Conservation (phyloP, 2,329 filamentous ascomycete species). For the Geoglossum cookeanum region DNA sequence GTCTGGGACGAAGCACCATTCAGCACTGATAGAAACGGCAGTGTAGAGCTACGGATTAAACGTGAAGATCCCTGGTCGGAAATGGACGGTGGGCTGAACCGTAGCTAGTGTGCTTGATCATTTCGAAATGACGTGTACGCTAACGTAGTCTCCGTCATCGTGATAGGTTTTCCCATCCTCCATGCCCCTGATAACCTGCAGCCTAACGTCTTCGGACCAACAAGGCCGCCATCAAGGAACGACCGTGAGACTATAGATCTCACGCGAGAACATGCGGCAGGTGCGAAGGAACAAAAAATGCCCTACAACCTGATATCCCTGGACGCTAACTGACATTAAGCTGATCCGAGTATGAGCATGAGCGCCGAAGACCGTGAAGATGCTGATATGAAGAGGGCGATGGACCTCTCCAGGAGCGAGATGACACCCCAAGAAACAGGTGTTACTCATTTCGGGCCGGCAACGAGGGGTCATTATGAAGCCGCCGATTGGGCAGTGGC, state of each 20-base stretch:
- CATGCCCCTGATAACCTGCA: conserved; percentile 9
- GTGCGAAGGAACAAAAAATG: conserved; percentile 11
- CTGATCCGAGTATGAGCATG: conserved; percentile 16
- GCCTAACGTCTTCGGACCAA: conserved; percentile 19
- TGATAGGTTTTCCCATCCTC: conserved; percentile 1
- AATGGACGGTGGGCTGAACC: not conserved
- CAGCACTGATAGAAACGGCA: not conserved
- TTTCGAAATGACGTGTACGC: conserved; percentile 15
- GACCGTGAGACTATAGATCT: conserved; percentile 15
- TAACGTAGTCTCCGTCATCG: not conserved
- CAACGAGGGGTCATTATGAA: conserved; percentile 35
- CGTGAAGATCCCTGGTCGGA: conserved; percentile 1
- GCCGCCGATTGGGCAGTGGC: conserved; percentile 36
- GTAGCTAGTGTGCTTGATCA: not conserved
- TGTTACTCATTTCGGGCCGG: conserved; percentile 33
- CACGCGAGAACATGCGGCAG: conserved; percentile 15
- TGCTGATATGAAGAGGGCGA: conserved; percentile 25
- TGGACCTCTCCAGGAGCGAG: conserved; percentile 26
- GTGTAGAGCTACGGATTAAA: not conserved
- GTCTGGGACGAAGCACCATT: conserved; percentile 1
- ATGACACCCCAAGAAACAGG: conserved; percentile 34
- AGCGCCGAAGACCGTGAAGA: conserved; percentile 25
- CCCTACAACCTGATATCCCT: conserved; percentile 7
- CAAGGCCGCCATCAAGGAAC: conserved; percentile 28
- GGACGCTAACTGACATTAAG: conserved; percentile 4